phyloP scores from a whole-genome alignment of 176 grass and related monocot species.

The Oryza glumipatula region DNA sequence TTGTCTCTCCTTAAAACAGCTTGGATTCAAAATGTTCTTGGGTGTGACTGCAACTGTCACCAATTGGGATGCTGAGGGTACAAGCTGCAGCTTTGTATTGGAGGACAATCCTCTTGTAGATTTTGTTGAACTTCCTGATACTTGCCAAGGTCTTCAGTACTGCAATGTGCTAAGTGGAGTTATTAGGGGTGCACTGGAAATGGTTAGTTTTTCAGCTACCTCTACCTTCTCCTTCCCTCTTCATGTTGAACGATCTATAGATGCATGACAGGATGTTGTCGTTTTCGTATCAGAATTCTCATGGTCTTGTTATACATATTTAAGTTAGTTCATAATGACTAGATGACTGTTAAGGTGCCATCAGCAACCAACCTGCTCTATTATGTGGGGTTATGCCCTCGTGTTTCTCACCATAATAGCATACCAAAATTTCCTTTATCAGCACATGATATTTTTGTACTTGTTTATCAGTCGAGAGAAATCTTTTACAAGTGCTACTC shows the following conservation, averaged over 20 bases:
- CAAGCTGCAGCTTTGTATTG: conserved; percentile 88
- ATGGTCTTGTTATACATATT: background rate
- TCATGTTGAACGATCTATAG: background rate
- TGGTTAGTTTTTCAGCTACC: conserved; percentile 58
- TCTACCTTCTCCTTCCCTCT: background rate
- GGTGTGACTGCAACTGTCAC: conserved; percentile 89
- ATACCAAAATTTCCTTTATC: background rate
- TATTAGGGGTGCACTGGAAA: conserved; percentile 92
- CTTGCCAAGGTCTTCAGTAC: conserved; percentile 90
- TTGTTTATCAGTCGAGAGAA: background rate
- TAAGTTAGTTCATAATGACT: background rate
- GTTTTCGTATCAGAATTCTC: background rate
- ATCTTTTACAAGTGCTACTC: background rate
- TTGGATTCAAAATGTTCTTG: conserved; percentile 99
- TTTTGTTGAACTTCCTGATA: conserved; percentile 98
- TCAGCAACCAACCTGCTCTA: background rate
- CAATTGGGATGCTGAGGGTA: conserved; percentile 97
- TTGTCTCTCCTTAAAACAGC: conserved; percentile 44
- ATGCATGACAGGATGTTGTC: background rate
- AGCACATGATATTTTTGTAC: background rate
- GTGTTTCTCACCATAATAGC: background rate
- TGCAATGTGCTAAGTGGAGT: conserved; percentile 96
- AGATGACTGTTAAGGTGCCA: background rate
- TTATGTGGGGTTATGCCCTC: background rate
- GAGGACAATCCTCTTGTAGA: conserved; percentile 98